A percentile compares a stretch with the other conserved stretches of the same genome.
phyloP scores from a whole-genome alignment of 495 filamentous ascomycete species.

The Trichoderma erinaceum region DNA sequence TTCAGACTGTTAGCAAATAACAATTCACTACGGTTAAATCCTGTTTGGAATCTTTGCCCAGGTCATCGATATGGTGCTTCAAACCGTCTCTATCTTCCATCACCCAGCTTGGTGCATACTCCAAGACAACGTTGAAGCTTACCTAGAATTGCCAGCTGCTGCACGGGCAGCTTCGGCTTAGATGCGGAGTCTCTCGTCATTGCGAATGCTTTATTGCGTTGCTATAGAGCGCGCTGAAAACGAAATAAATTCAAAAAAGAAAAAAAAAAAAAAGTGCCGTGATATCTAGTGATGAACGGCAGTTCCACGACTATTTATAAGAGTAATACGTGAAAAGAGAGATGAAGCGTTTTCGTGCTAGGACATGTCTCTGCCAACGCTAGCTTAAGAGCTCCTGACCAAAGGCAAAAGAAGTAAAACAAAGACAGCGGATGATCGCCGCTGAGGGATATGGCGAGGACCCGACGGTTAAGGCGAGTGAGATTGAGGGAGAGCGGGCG shows the following conservation, averaged over 20 bases:
- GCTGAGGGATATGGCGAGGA: not conserved
- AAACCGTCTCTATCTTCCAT: not conserved
- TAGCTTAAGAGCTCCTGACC: not conserved
- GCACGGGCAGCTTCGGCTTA: constrained; percentile 32
- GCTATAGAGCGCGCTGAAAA: not conserved
- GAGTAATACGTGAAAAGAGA: not conserved
- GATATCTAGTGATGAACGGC: not conserved
- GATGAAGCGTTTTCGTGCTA: not conserved
- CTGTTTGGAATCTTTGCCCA: not conserved
- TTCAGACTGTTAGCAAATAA: constrained; percentile 22
- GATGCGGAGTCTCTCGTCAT: not conserved
- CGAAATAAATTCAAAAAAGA: not conserved
- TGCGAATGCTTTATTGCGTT: not conserved
- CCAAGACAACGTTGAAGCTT: constrained; percentile 22
- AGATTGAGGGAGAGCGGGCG: not conserved
- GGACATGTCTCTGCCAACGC: not conserved
- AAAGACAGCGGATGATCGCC: not conserved
- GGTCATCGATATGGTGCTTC: not conserved
- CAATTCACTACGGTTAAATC: not conserved
- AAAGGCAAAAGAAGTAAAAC: not conserved
- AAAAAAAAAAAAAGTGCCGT: too few species aligned
- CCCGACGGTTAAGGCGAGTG: not conserved
- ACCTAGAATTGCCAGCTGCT: constrained; percentile 52
- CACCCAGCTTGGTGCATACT: not conserved
- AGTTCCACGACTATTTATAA: not conserved